phyloP scores from a whole-genome alignment of 768 basidiomycete genomes.

The Tylopilus felleus region DNA sequence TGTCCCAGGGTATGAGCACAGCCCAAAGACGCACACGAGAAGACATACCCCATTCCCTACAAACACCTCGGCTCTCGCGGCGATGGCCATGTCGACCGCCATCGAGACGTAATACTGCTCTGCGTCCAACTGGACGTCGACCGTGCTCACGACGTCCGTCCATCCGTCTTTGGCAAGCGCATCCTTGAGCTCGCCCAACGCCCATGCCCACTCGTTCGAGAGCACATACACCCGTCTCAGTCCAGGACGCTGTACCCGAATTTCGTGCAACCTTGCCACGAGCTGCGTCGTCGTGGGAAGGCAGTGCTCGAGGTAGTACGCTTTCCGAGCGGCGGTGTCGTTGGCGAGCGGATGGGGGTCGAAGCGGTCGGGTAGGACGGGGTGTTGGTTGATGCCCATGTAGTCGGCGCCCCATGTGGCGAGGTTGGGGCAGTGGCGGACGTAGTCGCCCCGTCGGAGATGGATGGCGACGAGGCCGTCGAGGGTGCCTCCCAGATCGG shows the following conservation, averaged over 20 bases:
- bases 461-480: conserved; percentile 52
- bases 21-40: neutral
- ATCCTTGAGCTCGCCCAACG: conserved; percentile 36
- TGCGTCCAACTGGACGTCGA: conserved; percentile 40
- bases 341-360: conserved; percentile 18
- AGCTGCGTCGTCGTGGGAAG: conserved; percentile 42
- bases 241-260: conserved; percentile 32
- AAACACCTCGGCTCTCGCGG: conserved; percentile 54
- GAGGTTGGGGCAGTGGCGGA: conserved; percentile 54
- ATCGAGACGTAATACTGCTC: conserved; percentile 47
- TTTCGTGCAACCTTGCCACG: conserved; percentile 34
- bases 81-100: conserved; percentile 61
- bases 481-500: conserved; percentile 27
- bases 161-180: conserved; percentile 47
- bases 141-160: conserved; percentile 43
- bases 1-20: neutral
- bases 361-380: conserved; percentile 41
- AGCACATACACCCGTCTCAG: conserved; percentile 44
- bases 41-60: conserved; percentile 56
- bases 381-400: conserved; percentile 50
- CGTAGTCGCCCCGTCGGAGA: conserved; percentile 56
- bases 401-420: conserved; percentile 42
- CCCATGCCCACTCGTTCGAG: conserved; percentile 49
- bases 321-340: neutral
- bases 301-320: conserved; percentile 31